These are phyloP conservation scores for Candida tallmaniae DNA, from an alignment of 805 yeast genomes.

Conservation along the genomic window DNA sequence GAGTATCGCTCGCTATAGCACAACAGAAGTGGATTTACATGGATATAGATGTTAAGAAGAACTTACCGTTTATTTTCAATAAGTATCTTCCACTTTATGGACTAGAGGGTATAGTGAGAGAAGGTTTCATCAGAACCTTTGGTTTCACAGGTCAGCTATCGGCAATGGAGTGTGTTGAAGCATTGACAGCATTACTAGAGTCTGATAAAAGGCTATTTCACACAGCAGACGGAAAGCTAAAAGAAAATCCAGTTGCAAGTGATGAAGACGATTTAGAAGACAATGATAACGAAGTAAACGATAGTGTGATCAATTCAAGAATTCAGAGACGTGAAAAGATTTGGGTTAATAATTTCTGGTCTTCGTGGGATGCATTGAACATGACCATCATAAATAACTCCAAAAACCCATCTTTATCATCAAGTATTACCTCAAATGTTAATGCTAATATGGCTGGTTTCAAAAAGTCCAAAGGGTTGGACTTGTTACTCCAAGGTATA, in stretches of 20 bases:
- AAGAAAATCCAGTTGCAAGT: slow-evolving; percentile 3
- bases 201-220: slow-evolving; percentile 38
- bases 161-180: slow-evolving; percentile 91
- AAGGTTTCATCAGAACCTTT: slow-evolving; percentile 80
- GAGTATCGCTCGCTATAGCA: slow-evolving; percentile 83
- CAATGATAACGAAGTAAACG: slow-evolving; percentile 17
- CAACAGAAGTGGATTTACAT: slow-evolving; percentile 90
- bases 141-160: slow-evolving; percentile 86
- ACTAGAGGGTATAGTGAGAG: slow-evolving; percentile 73
- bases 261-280: slow-evolving; percentile 17
- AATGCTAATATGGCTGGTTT: slow-evolving; percentile 7
- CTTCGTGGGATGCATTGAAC: slow-evolving; percentile 52
- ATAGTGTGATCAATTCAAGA: slow-evolving; percentile 18
- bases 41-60: slow-evolving; percentile 74
- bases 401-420: slow-evolving; percentile 3
- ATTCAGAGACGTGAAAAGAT: slow-evolving; percentile 47
- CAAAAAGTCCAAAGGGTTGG: slow-evolving; percentile 41
- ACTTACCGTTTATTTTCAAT: slow-evolving; percentile 62
- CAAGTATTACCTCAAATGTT: slow-evolving; percentile 9
- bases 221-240: slow-evolving; percentile 13
- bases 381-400: slow-evolving; percentile 17
- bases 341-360: slow-evolving; percentile 74
- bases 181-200: slow-evolving; percentile 80
- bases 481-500: slow-evolving; percentile 63
- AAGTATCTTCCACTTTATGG: slow-evolving; percentile 73